Evolutionary conservation across 305 asterid genomes (phyloP), one percentile per base, ranked within the genome.

Genomic region (Solanum aculeatissimum): DNA sequence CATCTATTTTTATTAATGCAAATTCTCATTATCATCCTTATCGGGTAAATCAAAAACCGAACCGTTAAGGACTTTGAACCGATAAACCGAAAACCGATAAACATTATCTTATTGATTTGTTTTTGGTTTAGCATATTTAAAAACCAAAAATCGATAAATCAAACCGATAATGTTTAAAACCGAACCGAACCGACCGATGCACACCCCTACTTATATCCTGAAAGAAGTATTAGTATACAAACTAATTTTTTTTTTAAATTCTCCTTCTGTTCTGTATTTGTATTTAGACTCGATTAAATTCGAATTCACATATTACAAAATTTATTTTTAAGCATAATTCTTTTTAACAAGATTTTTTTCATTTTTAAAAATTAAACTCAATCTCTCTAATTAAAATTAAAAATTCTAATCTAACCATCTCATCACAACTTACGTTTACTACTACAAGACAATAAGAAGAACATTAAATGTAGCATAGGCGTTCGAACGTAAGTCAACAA

Each of bases 401-500:
- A 19, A 0, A 65, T 13, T 29, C 32, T 29, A 29, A 65, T 65
- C 1, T 9, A 65, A 65, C 4, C 7, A 65, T 65, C 7, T 7
- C 12, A 14, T 29, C 40, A 27, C 69, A 2, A 18, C 0, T 0
- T 7, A 15, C 1, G 1, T 0, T 6, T 6, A 5, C 5, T 32
- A 68, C 16, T 69, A 53, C 35, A 62, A 80, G 83, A 38, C 66
- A 32, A 32, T 18, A 66, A 18, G 57, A 62, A 42, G 45, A 63
- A 32, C 72, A 60, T 82, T 60, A 82, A 82, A 43, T 60, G 75
- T 42, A 16, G 49, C 32, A 13, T 27, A 62, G 47, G 11, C 62
- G 7, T 10, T 62, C 32, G 4, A 55, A 63, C 45, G 82, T 77
- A 77, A 77, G 82, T 51, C 82, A 77, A 51, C 62, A 82, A 62